A percentile compares a stretch with the other conserved stretches of the same genome.
Conservation (phyloP, 768 basidiomycete species). For the Suillus bovinus region DNA sequence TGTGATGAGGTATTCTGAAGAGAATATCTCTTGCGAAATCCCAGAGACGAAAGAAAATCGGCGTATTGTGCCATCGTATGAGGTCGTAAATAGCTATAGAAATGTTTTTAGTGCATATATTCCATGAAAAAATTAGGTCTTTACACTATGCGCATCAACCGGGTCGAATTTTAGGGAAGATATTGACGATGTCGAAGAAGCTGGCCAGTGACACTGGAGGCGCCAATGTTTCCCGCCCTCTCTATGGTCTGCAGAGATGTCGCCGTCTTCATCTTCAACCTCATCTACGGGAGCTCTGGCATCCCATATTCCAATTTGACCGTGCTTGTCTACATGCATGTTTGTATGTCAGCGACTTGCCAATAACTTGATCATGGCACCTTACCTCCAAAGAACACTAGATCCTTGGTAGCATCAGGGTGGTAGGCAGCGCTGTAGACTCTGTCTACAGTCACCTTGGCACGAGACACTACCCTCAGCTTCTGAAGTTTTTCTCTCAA, state of each 20-base stretch:
- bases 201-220: constrained; percentile 83
- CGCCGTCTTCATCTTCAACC: constrained; percentile 62
- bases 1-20: constrained; percentile 63
- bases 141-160: constrained; percentile 69
- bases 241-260: constrained; percentile 39
- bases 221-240: constrained; percentile 81
- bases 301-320: constrained; percentile 85
- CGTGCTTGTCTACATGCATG: constrained; percentile 68
- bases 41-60: constrained; percentile 71
- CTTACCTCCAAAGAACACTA: constrained; percentile 85
- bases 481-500: constrained; percentile 54
- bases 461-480: constrained; percentile 69
- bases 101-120: constrained; percentile 1
- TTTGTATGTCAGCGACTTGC: not conserved
- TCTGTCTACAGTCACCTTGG: constrained; percentile 76
- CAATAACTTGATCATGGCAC: not conserved
- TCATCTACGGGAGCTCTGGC: constrained; percentile 71
- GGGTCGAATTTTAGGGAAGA: constrained; percentile 80
- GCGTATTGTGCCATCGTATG: constrained; percentile 82
- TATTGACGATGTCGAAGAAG: constrained; percentile 75
- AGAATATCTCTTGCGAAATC: constrained; percentile 67
- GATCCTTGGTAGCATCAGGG: constrained; percentile 74
- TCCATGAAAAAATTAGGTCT: constrained; percentile 15
- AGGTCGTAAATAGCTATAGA: constrained; percentile 72
- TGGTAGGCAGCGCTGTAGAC: constrained; percentile 82